Percentiles rank a stretch among this genome's conserved stretches.
phyloP scores from a whole-genome alignment of 169 alveolate species.

The Plasmodium gaboni region DNA sequence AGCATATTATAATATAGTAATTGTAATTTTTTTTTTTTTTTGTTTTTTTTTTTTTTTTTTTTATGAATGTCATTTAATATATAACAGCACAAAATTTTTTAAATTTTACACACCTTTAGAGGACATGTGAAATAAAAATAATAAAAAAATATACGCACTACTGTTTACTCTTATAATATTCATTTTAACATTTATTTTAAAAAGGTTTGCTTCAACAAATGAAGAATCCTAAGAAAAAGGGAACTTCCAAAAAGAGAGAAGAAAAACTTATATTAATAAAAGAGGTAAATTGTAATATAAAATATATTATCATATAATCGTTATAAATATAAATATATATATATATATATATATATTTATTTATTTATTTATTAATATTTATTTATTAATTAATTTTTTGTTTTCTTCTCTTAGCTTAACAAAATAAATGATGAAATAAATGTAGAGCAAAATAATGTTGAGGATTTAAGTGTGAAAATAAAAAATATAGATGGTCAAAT shows the following conservation, averaged over 20 bases:
- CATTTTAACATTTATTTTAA: neutral
- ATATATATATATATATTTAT: too few species aligned
- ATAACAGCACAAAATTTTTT: too few species aligned
- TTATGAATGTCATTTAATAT: too few species aligned
- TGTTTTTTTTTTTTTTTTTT: too few species aligned
- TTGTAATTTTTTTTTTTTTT: too few species aligned
- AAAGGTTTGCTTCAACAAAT: neutral
- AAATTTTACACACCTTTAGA: too few species aligned
- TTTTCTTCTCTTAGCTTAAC: slow-evolving; percentile 13
- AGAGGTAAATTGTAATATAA: slow-evolving; percentile 32
- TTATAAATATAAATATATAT: too few species aligned
- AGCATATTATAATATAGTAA: too few species aligned
- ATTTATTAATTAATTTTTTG: neutral
- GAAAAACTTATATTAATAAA: slow-evolving; percentile 24
- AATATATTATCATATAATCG: neutral
- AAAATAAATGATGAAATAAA: slow-evolving; percentile 19
- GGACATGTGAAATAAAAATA: neutral
- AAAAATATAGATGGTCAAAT: slow-evolving; percentile 42
- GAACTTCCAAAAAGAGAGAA: slow-evolving; percentile 25
- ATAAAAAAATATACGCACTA: neutral
- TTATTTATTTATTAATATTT: neutral
- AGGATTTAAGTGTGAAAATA: slow-evolving; percentile 28
- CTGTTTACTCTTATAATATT: neutral
- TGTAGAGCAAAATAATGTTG: slow-evolving; percentile 42
- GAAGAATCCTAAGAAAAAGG: slow-evolving; percentile 26